phyloP scores from a whole-genome alignment of 352 stramenopile genomes.

The Globisporangium polare region DNA sequence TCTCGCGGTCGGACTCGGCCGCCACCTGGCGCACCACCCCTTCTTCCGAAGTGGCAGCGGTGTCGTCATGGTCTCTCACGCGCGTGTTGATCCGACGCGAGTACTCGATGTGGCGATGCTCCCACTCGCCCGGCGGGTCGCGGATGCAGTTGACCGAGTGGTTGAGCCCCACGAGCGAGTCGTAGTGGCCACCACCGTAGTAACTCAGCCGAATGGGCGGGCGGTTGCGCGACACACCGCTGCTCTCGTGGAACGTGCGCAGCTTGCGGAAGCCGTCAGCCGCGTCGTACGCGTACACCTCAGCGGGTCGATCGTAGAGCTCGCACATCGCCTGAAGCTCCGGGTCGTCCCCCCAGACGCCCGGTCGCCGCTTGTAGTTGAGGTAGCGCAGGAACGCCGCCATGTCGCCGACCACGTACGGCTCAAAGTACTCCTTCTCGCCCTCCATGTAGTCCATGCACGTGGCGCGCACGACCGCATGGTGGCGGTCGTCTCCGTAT shows the following conservation, averaged over 20 bases:
- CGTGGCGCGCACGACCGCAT: slow-evolving; percentile 83
- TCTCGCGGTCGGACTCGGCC: slow-evolving; percentile 35
- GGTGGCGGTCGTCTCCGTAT: slow-evolving; percentile 91
- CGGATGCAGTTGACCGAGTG: slow-evolving; percentile 56
- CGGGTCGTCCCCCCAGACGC: slow-evolving; percentile 94
- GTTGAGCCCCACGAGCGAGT: slow-evolving; percentile 70
- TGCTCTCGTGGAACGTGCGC: slow-evolving; percentile 87
- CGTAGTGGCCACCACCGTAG: slow-evolving; percentile 91
- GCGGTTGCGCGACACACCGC: slow-evolving; percentile 42
- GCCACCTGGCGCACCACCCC: slow-evolving; percentile 27
- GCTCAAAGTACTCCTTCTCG: slow-evolving; percentile 92
- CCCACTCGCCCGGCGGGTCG: slow-evolving; percentile 59
- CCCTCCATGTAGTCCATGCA: slow-evolving; percentile 97
- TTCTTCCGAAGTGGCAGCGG: neutral
- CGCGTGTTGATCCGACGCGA: slow-evolving; percentile 68
- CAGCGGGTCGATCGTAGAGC: slow-evolving; percentile 88
- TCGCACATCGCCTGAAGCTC: slow-evolving; percentile 96
- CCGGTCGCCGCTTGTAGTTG: slow-evolving; percentile 81
- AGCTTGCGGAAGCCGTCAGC: slow-evolving; percentile 69
- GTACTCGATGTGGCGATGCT: slow-evolving; percentile 63
- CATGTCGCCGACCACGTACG: slow-evolving; percentile 88
- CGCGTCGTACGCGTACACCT: slow-evolving; percentile 89
- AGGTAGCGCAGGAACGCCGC: slow-evolving; percentile 90
- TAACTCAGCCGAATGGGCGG: slow-evolving; percentile 86
- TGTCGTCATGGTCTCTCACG: slow-evolving; percentile 15